These are phyloP conservation scores for Barnettozyma californica DNA, from an alignment of 805 yeast genomes.

Conservation along the genomic window DNA sequence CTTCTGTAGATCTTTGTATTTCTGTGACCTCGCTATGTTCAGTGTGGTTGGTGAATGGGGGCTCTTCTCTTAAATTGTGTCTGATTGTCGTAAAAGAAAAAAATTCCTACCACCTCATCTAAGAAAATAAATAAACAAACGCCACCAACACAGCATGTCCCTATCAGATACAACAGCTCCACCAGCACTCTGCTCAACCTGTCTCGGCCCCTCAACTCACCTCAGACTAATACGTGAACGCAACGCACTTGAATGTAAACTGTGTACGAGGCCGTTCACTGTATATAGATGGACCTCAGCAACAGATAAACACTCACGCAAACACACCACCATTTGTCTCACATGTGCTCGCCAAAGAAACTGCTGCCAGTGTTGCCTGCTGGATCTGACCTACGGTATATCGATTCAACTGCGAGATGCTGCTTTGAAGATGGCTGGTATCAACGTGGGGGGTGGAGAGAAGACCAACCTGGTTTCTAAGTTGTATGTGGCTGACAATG, in stretches of 20 bases:
- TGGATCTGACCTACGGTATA: constrained; percentile 78
- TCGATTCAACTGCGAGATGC: constrained; percentile 76
- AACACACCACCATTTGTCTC: constrained; percentile 66
- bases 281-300: constrained; percentile 68
- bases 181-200: constrained; percentile 68
- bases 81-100: not conserved
- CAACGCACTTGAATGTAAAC: constrained; percentile 75
- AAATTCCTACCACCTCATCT: not conserved
- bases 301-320: constrained; percentile 35
- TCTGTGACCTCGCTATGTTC: too few relatives aligned
- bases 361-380: constrained; percentile 85
- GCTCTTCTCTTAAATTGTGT: not conserved
- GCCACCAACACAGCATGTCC: constrained; percentile 4
- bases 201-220: constrained; percentile 65
- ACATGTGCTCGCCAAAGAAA: constrained; percentile 76
- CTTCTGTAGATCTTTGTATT: not conserved
- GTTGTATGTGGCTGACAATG: constrained; percentile 50
- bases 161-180: constrained; percentile 11
- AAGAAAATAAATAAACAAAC: not conserved
- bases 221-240: constrained; percentile 66
- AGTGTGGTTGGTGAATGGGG: too few relatives aligned
- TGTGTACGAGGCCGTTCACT: constrained; percentile 82
- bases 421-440: constrained; percentile 67
- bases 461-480: constrained; percentile 49
- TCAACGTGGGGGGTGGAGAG: constrained; percentile 33